phyloP scores from a whole-genome alignment of 352 stramenopile genomes.

The Phytophthora pistaciae region DNA sequence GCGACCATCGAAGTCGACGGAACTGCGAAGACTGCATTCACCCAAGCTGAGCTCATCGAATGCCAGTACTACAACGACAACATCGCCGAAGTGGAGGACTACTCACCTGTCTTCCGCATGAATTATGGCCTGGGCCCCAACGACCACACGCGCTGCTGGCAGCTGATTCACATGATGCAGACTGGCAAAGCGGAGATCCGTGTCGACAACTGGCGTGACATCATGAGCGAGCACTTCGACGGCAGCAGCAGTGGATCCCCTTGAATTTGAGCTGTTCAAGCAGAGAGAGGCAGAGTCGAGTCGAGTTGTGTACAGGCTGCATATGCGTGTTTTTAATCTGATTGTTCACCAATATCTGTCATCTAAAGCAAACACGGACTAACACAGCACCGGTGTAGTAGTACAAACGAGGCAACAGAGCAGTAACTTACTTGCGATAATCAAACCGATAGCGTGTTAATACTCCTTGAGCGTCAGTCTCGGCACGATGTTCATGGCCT shows the following conservation, averaged over 20 bases:
- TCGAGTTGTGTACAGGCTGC: conserved; percentile 14
- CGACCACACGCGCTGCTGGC: conserved; percentile 32
- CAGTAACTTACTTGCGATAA: conserved; percentile 16
- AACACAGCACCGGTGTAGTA: conserved; percentile 29
- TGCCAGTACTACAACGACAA: conserved; percentile 38
- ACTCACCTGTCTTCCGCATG: conserved; percentile 34
- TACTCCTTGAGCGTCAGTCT: conserved; percentile 97
- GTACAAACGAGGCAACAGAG: conserved; percentile 27
- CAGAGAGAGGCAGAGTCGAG: background rate
- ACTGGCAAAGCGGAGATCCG: conserved; percentile 8
- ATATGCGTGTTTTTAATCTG: conserved; percentile 32
- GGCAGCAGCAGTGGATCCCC: conserved; percentile 4
- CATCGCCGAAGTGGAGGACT: conserved; percentile 38
- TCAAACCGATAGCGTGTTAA: conserved; percentile 37
- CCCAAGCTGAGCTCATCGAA: conserved; percentile 42
- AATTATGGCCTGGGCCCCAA: conserved; percentile 31
- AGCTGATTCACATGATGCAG: conserved; percentile 25
- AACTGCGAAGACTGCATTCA: conserved; percentile 33
- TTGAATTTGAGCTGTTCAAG: conserved; percentile 4
- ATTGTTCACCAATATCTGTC: conserved; percentile 25
- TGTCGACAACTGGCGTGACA: conserved; percentile 27
- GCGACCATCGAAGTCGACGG: conserved; percentile 30
- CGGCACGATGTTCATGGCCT: conserved; percentile 99
- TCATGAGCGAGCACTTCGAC: conserved; percentile 16
- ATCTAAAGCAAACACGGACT: conserved; percentile 29